Evolutionary conservation across 306 rosid genomes (phyloP), one percentile per base, ranked within the genome.

Genomic region (Ziziphus jujuba): DNA sequence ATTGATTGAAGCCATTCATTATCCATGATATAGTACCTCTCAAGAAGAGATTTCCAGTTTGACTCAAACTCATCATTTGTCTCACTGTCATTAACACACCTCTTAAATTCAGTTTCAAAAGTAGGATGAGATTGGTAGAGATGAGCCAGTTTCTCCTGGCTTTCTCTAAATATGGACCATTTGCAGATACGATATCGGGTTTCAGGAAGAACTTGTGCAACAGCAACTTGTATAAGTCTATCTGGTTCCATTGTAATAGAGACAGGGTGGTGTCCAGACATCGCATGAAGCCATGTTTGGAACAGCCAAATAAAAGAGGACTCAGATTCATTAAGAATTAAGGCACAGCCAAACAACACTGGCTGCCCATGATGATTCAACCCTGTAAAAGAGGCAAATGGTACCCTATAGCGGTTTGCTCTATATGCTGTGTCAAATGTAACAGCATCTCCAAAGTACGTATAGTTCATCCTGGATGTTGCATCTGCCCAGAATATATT

Each of bases 1-100:
- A 92, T 83, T 44, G 84, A 84, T 67, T 76, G 95, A 73, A 92
- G 91, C 98, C 98, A 92, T 66, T 89, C 95, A 68, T 92, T 84
- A 70, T 89, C 90, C 89, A 80, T 72, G 74, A 80, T 19, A 69
- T 70, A 79, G 84, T 87, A 85, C 70, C 84, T 82, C 65, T 80
- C 82, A 72, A 92, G 71, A 66, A 89, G 82, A n/a, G 89, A 79
- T 28, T 43, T 78, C 98, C 98, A 92, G 48, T 67, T 69, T 43
- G 91, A 85, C 75, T 92, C 98, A 70, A 92, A 92, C 62, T 82
- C 92, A 53, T 82, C 82, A 73, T 75, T 72, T 35, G 90, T 85
- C 79, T 79, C 92, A 17, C 81, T 75, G 71, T 82, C 90, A 44
- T 71, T 65, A 58, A 92, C 69, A 53, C 92, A 89, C 76, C 80